Evolutionary conservation across 805 yeast species (phyloP), one percentile per base, ranked within the genome.

Genomic region (Candida verbasci): DNA sequence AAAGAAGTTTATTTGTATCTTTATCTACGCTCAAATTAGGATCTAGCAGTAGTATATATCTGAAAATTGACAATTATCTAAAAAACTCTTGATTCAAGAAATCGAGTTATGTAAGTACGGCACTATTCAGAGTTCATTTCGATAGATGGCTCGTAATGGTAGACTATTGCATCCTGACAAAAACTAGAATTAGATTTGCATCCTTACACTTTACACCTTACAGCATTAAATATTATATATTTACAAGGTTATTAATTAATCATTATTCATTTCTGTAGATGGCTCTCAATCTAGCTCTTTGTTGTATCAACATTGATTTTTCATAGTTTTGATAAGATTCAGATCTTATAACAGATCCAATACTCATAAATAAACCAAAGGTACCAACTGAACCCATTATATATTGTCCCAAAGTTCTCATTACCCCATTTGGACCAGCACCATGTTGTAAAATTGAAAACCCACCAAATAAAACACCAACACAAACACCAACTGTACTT

Each of bases 351-450:
- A 86, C 88, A 9, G 96, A 86, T 25, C 98, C 97, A 47, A 91
- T 84, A 29, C 95, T 84, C 97, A 91, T 89, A 62, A 91, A 87
- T 50, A 91, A 74, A 27, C 97, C 97, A 62, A 93, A 91, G 9
- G 97, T 91, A 33, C 94, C 96, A 2, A 96, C 96, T 4, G 96
- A 86, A 38, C 97, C 97, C 52, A 84, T 82, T 63, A 93, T 89
- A 64, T 89, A 93, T 65, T 91, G 96, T 39, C 98, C 97, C 55
- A 93, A 68, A 1, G 97, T 91, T 67, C 96, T 82, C 81, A 93
- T 85, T 39, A 86, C 86, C 39, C 99, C 99, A 55, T 86, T 85
- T 33, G 99, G 98, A 10, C 96, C 96, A n/a, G 98, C 93, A 14
- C 99, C 99, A 48, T 84, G 81, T 39, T 88, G 89, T 46, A 87